Base-by-base conservation (phyloP, 257 asterid genomes). In the Prunella vulgaris region DNA sequence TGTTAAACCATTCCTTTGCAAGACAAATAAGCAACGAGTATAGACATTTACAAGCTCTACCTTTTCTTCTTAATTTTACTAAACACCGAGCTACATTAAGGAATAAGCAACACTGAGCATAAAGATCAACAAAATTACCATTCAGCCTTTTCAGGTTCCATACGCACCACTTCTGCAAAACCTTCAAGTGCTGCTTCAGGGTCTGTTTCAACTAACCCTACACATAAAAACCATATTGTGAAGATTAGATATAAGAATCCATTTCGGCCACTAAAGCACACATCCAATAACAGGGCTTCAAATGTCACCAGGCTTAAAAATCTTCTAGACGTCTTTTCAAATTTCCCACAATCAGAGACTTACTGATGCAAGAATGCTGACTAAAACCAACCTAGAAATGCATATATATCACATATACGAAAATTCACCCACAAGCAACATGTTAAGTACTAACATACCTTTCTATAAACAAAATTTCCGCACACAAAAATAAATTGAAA, bases 61-160 rank as follows among this genome's bases (percentile, higher is more conserved):
- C 20, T 57, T 20, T 35, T n/a, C 48, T 51, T 24, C 60, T 42
- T n/a, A 35, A 32, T 28, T 27, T 60, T 49, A 30, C 61, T n/a
- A 28, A 49, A 61, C 33, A 21, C 24, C 3, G 60, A 42, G 15
- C 22, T n/a, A 52, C 7, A 22, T 49, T 15, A 42, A 42, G 14
- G 15, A 24, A 14, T 22, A 46, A 56, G 30, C 27, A 4, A 18
- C 8, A 20, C 21, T 7, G 35, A 33, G 24, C 27, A 30, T 35
- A 20, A 62, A 62, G 54, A 54, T 52, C 33, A 64, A 32, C 12
- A 61, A 18, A 68, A 76, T 81, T 70, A 90, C 98, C 98, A 93
- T 62, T 93, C 98, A 64, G 97, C 97, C 76, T 90, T 93, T 60
- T 84, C 95, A n/a, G 96, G 97, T 80, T 93, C 98, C 98, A 90